Evolutionary conservation across 345 rosid species (phyloP), one percentile per base, ranked within the genome.

Genomic region (Ceriops decandra): DNA sequence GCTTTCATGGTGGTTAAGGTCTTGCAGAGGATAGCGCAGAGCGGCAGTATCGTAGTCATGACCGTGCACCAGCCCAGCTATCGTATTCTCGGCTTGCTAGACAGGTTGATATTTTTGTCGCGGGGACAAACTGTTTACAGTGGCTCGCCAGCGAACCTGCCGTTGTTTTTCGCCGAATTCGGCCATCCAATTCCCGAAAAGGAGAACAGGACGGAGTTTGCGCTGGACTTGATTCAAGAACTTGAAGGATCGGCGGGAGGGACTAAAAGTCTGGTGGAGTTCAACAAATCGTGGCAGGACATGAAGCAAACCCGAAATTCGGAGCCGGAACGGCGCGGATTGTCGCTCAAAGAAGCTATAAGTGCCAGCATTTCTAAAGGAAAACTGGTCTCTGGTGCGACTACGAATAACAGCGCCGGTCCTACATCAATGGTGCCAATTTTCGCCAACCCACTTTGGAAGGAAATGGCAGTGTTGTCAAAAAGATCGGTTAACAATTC

Each of bases 1-100:
- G 98, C 98, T 3, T 91, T 76, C 78, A 89, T 88, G 97, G 98
- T 93, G 52, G 97, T 95, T n/a, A 95, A 91, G 56, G 99, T 95
- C 0, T 68, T 95, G 68, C 95, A 95, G 69, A 81, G 93, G 42
- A 95, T 95, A 10, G 99, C 98, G 5, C 92, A 88, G 78, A 88
- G 92, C 52, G 99, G 99, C 10, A 95, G 99, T 69, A 85, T 91
- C 27, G 99, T 95, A 2, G 77, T 91, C 60, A 95, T 95, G 97
- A 83, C 99, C 24, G 85, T 95, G 32, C 99, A 95, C 57, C 99
- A 95, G 74, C 99, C 99, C 46, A 91, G 99, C 69, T 89, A 84
- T 42, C 76, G 99, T 1, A 91, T 95, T 68, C 86, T 91, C 0
- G 88, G 99, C 6, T 78, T 91, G 70, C 81, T 91, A 26, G 96